Base-by-base conservation (phyloP, 768 basidiomycete species). In the Tubosaeta brunneosetosa region DNA sequence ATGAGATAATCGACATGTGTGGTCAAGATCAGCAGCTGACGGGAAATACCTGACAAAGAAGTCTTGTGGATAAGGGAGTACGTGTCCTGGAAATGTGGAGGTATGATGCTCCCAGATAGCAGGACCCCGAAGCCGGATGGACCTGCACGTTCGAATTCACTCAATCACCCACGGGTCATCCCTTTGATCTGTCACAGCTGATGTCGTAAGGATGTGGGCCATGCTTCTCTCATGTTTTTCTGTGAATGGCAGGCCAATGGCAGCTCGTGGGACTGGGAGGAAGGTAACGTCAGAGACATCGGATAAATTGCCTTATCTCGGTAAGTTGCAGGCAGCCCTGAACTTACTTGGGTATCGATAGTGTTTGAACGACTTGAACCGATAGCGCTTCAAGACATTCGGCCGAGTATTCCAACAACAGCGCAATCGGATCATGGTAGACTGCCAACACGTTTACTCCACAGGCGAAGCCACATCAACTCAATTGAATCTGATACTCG, bases 1-100 rank as follows among this genome's bases (percentile, higher is more conserved):
- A 55, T 59, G 49, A 64, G 54, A 51, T 57, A 54, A 65, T 55
- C 49, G 22, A 61, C 53, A 48, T 57, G 47, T 40, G 32, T 53
- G 37, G 51, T 33, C 41, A 51, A 46, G 61, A 66, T 58, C 58
- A 53, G 36, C 52, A 46, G 10, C 43, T 22, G 40, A 41, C 26
- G 6, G 37, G 16, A 50, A 38, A 42, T 14, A 8, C 31, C 6
- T 37, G n/a, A 32, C 45, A 47, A 42, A 6, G 22, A 22, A 32
- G 16, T 32, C 33, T 36, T 25, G 47, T 50, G 34, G 53, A 27
- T 47, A 22, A n/a, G 45, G 42, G 32, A 17, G 19, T 36, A 27
- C 41, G 22, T 22, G 22, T 22, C 34, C 27, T 37, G 17, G 26
- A 40, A 36, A 45, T 29, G 29, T 40, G 32, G 49, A 38, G 31